Conservation (phyloP, 805 yeast genomes). For the Candida caryicola region DNA sequence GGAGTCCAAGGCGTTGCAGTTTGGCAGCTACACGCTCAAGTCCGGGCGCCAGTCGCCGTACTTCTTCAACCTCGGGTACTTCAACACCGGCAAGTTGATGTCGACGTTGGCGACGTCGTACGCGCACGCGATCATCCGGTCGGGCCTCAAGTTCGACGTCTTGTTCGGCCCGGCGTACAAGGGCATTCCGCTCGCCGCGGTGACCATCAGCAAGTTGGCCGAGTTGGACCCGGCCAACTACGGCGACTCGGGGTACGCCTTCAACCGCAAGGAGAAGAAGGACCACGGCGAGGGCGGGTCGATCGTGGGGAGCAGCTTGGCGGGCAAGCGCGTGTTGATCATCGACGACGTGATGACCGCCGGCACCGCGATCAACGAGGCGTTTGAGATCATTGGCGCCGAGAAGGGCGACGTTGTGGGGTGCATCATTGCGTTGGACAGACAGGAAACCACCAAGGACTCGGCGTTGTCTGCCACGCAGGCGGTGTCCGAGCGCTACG, state of each 20-base stretch:
- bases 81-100: constrained; percentile 75
- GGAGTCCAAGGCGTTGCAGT: constrained; percentile 76
- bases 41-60: constrained; percentile 95
- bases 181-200: constrained; percentile 93
- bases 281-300: constrained; percentile 98
- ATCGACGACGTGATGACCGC: constrained; percentile 98
- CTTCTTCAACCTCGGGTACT: constrained; percentile 90
- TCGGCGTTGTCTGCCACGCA: constrained; percentile 74
- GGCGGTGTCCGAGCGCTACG: constrained; percentile 65
- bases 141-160: constrained; percentile 83
- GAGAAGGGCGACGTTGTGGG: constrained; percentile 79
- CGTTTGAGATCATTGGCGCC: constrained; percentile 68
- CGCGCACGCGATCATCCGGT: constrained; percentile 80
- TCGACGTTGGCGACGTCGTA: constrained; percentile 84
- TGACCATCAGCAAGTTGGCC: constrained; percentile 87
- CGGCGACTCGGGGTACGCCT: constrained; percentile 77
- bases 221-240: constrained; percentile 84
- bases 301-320: constrained; percentile 80
- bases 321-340: constrained; percentile 71
- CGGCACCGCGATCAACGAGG: constrained; percentile 96
- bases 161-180: constrained; percentile 97
- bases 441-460: constrained; percentile 84
- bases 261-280: constrained; percentile 93
- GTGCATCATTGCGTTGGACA: constrained; percentile 85
- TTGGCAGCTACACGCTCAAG: constrained; percentile 86